phyloP scores from a whole-genome alignment of 176 grass and related monocot species.

The Dactylis glomerata region DNA sequence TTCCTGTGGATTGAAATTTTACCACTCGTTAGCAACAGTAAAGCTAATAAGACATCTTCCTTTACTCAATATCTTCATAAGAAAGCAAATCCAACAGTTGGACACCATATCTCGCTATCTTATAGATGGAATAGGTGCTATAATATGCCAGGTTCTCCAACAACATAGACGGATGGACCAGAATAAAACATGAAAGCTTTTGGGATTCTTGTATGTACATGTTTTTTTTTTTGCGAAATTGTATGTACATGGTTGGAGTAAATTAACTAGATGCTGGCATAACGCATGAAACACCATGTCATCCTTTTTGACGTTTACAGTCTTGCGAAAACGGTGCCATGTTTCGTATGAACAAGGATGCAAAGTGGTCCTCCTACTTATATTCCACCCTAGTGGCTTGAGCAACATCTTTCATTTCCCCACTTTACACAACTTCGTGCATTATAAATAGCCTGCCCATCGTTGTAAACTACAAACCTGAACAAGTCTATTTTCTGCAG shows the following conservation, averaged over 20 bases:
- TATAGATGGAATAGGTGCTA: neutral
- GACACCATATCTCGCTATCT: neutral
- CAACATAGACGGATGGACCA: neutral
- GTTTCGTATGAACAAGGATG: neutral
- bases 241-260: neutral
- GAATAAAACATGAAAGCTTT: slow-evolving; percentile 5
- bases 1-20: neutral
- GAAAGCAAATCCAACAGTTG: slow-evolving; percentile 13
- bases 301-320: neutral
- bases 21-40: neutral
- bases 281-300: neutral
- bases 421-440: neutral
- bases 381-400: slow-evolving; percentile 25
- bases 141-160: neutral
- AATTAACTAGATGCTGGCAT: neutral
- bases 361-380: neutral
- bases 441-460: slow-evolving; percentile 29
- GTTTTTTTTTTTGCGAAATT: too few species aligned
- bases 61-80: neutral
- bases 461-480: neutral
- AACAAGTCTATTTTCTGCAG: neutral
- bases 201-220: neutral
- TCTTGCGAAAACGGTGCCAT: neutral
- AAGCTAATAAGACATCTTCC: neutral
- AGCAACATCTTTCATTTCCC: neutral